Base-by-base conservation (phyloP, 228 moss, liverwort and hornwort genomes). In the Sphagnum fallax region DNA sequence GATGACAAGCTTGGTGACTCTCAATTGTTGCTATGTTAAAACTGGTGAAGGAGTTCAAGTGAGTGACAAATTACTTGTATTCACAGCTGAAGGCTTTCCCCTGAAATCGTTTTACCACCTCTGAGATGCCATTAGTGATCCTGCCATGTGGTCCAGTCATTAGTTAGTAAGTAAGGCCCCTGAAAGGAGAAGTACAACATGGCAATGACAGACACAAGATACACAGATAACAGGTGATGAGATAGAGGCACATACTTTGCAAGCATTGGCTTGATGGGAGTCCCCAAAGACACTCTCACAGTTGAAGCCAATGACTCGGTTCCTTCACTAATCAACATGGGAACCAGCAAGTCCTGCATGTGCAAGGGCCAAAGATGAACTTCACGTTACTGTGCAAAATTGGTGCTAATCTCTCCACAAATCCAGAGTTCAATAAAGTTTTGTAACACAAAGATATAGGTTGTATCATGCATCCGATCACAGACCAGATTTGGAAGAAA, bases 231-330 rank as follows among this genome's bases (percentile, higher is more conserved):
- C 32, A 32, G 32, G 32, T 32, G 32, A 32, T 32, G 32, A 32
- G 32, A 32, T 32, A 32, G 32, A 32, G 32, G 32, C 75, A 65
- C 73, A 73, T 87, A 90, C 95, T 95, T 95, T 48, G 95, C 95
- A 72, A 92, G 92, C 95, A 95, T 90, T 8, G 92, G 92, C 83
- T 90, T 95, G 48, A 95, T 92, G 77, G 90, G 91, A 66, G 95
- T 95, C 72, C 92, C 90, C 48, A 83, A 81, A 52, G 74, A 86
- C 63, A 95, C 87, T 60, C 73, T 85, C 32, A 90, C 74, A 77
- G 72, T 78, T 68, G 83, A 78, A 84, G 77, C 65, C 49, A 95
- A 70, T 53, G 53, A 84, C 64, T 86, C 87, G 62, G 84, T 76
- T 67, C 88, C 90, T 77, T 84, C 83, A 50, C 82, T 89, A 49